Percentiles rank a stretch among this genome's conserved stretches.
phyloP scores from a whole-genome alignment of 306 rosid species.

The Benincasa hispida region DNA sequence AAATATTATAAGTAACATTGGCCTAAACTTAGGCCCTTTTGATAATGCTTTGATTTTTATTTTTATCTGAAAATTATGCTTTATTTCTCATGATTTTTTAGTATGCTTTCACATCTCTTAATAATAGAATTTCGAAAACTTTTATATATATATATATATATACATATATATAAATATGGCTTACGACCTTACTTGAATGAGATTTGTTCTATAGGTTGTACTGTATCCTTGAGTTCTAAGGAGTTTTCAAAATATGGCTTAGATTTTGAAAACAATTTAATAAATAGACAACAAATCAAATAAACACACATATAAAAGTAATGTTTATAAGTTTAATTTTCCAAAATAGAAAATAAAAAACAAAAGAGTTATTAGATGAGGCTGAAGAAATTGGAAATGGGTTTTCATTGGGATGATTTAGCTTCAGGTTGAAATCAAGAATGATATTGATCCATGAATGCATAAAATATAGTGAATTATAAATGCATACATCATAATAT shows the following conservation, averaged over 20 bases:
- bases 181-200: no score
- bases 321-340: not conserved
- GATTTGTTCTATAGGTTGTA: no score
- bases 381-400: not conserved
- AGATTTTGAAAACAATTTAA: not conserved
- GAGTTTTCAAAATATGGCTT: no score
- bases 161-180: no score
- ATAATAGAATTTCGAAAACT: not conserved
- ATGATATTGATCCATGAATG: not conserved
- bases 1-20: not conserved
- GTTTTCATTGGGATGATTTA: not conserved
- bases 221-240: no score
- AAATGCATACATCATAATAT: constrained; percentile 2
- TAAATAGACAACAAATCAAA: no score
- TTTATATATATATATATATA: no score
- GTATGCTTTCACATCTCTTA: not conserved
- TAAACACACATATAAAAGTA: no score
- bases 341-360: no score
- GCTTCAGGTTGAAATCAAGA: not conserved
- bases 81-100: not conserved
- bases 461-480: not conserved
- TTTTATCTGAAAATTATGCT: not conserved
- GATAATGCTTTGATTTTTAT: not conserved
- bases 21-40: not conserved
- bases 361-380: not conserved